These are phyloP conservation scores for Populus hybrid DNA, from an alignment of 441 rosid genomes.

Conservation along the genomic window DNA sequence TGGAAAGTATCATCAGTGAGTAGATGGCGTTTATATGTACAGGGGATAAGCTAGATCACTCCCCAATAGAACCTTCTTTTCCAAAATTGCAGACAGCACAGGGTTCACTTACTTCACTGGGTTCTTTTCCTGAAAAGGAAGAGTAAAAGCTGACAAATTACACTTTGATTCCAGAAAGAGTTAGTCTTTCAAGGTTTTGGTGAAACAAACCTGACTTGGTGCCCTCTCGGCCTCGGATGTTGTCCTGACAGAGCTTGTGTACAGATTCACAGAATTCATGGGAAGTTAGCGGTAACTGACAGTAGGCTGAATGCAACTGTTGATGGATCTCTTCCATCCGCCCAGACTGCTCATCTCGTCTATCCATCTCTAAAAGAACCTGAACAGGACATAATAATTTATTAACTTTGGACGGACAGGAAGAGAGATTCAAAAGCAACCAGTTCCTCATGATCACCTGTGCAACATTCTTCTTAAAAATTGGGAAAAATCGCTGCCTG, in stretches of 20 bases:
- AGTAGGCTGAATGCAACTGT: conserved; percentile 56
- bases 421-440: conserved; percentile 1
- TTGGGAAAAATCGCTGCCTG: conserved; percentile 65
- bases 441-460: conserved; percentile 42
- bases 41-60: not conserved
- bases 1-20: not conserved
- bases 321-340: conserved; percentile 49
- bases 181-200: not conserved
- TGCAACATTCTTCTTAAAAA: conserved; percentile 62
- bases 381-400: conserved; percentile 25
- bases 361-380: conserved; percentile 85
- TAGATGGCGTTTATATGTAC: not conserved
- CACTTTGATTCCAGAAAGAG: conserved; percentile 5
- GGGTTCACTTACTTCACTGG: conserved; percentile 26
- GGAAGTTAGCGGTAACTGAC: conserved; percentile 48
- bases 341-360: conserved; percentile 60
- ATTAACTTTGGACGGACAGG: not conserved
- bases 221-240: conserved; percentile 25
- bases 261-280: conserved; percentile 25
- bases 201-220: conserved; percentile 43
- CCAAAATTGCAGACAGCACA: conserved; percentile 28
- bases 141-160: conserved; percentile 13
- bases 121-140: conserved; percentile 43
- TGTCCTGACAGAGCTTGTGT: conserved; percentile 9
- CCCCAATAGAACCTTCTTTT: conserved; percentile 10